Evolutionary conservation across 2,329 filamentous ascomycete species (phyloP), one percentile per base, ranked within the genome.

Genomic region (Alternaria sp.): DNA sequence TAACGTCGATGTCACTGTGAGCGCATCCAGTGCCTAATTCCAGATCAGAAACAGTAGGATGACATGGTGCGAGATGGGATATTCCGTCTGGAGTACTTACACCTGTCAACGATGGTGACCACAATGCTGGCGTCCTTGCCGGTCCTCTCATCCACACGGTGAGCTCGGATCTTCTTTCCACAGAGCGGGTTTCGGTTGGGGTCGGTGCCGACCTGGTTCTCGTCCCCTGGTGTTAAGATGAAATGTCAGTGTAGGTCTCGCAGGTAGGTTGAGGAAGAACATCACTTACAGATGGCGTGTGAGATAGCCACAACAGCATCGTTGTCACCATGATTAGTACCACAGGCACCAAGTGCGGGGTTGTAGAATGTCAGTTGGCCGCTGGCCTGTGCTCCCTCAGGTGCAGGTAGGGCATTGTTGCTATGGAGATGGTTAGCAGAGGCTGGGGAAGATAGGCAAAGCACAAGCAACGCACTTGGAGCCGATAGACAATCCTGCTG

Each of bases 331-430:
- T 84, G 86, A 1, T 77, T 81, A 31, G 83, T 76, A 5, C 90
- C 91, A 72, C 91, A 94, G 0, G 90, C 87, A 11, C 91, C 90
- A 4, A 91, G 81, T 0, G 76, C 85, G 0, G 89, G 85, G 17
- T 80, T 78, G 74, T 90, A 93, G 78, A 88, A 93, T 0, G 89
- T 92, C 50, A 91, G 74, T 49, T 91, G 88, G 51, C 88, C 89
- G 4, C 79, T 82, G 0, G 82, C 81, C 1, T 82, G 79, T 10
- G 80, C 79, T 54, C 83, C 81, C 24, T 77, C 79, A 3, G 84
- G 84, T 7, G 86, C 78, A 3, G 84, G 84, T 6, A 86, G 77
- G 61, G 83, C 82, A 40, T 73, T 66, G 51, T 61, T 57, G 44
- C 74, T 77, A 40, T 2, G 5, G n/a, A 13, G 2, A 10, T 42